Percentiles rank a stretch among this genome's conserved stretches.
These are phyloP conservation scores for Tolypocladium inflatum DNA, from an alignment of 2,329 filamentous ascomycete species.

Conservation along the genomic window DNA sequence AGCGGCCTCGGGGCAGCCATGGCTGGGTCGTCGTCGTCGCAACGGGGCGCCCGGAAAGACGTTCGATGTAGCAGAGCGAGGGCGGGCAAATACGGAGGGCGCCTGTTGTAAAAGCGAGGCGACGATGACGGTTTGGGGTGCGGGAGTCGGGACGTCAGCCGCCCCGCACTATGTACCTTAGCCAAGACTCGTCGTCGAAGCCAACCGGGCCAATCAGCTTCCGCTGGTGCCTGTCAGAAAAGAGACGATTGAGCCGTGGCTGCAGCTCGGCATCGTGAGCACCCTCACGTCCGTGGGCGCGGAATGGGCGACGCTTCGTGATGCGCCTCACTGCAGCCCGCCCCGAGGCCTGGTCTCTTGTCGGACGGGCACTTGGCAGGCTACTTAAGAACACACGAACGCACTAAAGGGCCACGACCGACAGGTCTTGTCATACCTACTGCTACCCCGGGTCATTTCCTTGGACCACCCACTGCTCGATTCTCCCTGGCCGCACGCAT, in stretches of 20 bases:
- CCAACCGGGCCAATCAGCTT: neutral
- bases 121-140: neutral
- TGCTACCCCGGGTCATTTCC: no score
- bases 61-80: neutral
- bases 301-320: neutral
- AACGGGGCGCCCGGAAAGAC: neutral
- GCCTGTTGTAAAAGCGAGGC: neutral
- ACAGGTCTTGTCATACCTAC: no score
- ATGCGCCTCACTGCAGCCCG: no score
- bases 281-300: neutral
- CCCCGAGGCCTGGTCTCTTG: no score
- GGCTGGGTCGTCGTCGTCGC: neutral
- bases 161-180: neutral
- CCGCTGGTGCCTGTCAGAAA: neutral
- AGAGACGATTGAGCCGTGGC: neutral
- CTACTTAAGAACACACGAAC: neutral
- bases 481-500: no score
- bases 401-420: no score
- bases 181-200: neutral
- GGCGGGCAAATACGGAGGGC: neutral
- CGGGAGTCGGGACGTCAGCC: neutral
- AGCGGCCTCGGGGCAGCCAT: slow-evolving; percentile 26
- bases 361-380: no score
- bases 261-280: neutral
- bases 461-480: no score